These are phyloP conservation scores for Schizothecium vesticola DNA, from an alignment of 495 filamentous ascomycete genomes.

Conservation along the genomic window DNA sequence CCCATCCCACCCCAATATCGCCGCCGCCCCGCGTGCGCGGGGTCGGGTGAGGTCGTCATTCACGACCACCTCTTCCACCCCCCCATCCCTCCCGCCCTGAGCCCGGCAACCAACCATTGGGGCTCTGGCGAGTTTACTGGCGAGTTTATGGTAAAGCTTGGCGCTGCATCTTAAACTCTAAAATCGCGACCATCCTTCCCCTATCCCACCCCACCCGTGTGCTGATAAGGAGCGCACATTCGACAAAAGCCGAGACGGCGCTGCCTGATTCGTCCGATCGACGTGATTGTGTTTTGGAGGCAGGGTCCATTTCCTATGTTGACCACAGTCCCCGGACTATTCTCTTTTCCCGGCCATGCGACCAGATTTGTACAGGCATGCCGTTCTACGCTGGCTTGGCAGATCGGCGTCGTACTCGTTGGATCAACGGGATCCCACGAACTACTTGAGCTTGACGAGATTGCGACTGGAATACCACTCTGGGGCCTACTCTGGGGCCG, in stretches of 20 bases:
- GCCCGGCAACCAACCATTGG: not conserved
- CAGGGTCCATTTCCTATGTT: not conserved
- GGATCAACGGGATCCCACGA: not conserved
- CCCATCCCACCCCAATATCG: not conserved
- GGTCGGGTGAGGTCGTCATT: not conserved
- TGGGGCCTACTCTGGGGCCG: not conserved
- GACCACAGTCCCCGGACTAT: not conserved
- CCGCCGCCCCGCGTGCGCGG: not conserved
- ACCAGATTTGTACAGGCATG: not conserved
- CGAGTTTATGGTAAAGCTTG: slow-evolving; percentile 10
- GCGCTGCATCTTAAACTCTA: slow-evolving; percentile 9
- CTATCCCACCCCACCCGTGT: not conserved
- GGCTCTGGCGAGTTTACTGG: not conserved
- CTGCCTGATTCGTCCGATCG: not conserved
- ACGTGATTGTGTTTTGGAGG: not conserved
- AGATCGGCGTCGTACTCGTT: not conserved
- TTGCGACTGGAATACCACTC: not conserved
- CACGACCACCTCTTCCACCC: not conserved
- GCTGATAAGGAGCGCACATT: not conserved
- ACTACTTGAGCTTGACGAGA: not conserved
- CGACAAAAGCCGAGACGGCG: not conserved
- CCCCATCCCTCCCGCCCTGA: not conserved
- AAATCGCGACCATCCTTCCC: not conserved
- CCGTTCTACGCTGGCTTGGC: not conserved
- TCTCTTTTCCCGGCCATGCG: not conserved